Conservation (phyloP, 108 stramenopile genomes). For the Parmales sp. region DNA sequence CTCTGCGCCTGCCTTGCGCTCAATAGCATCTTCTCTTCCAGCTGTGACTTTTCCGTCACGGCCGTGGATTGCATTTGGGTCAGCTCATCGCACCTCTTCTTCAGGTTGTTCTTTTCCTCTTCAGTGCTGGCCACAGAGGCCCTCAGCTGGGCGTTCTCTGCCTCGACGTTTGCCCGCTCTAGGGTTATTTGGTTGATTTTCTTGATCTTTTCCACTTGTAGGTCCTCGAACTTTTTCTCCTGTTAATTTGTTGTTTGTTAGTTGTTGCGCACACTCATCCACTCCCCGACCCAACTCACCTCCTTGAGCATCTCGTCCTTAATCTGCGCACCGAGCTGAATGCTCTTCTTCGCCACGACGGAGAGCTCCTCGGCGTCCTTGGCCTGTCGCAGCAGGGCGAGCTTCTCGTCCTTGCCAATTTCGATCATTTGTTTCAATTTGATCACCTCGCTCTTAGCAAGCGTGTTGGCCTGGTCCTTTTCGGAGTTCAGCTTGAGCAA, state of each 20-base stretch:
- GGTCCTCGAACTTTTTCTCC: background rate
- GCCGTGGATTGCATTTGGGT: background rate
- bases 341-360: background rate
- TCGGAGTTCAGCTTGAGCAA: constrained; percentile 63
- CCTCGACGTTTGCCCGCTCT: background rate
- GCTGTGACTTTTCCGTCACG: background rate
- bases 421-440: constrained; percentile 68
- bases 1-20: background rate
- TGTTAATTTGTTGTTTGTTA: background rate
- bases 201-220: background rate
- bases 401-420: constrained; percentile 51
- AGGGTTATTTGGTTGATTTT: background rate
- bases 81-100: background rate
- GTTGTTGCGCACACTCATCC: background rate
- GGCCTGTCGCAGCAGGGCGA: constrained; percentile 54
- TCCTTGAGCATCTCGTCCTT: background rate
- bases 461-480: constrained; percentile 80
- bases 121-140: background rate
- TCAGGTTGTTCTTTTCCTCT: background rate
- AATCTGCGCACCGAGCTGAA: background rate
- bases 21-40: background rate
- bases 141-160: background rate
- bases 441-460: constrained; percentile 66
- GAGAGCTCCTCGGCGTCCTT: constrained; percentile 67
- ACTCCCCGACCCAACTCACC: background rate